A percentile compares a stretch with the other conserved stretches of the same genome.
These are phyloP conservation scores for Termitomyces sp. DNA, from an alignment of 768 basidiomycete species.

Conservation along the genomic window DNA sequence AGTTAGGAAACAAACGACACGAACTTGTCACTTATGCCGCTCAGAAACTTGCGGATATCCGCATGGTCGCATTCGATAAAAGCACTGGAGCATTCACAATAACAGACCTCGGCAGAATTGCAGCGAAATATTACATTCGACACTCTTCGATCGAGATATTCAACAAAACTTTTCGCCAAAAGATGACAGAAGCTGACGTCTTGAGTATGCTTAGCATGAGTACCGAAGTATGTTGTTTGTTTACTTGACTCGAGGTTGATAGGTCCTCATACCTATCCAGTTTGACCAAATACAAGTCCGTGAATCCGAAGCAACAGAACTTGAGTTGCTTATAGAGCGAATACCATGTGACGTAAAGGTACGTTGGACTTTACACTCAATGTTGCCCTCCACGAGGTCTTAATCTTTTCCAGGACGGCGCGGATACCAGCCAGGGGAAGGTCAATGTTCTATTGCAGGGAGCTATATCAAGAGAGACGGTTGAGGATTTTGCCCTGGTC, in stretches of 20 bases:
- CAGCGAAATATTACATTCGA: slow-evolving; percentile 94
- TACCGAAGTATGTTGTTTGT: slow-evolving; percentile 62
- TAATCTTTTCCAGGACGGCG: slow-evolving; percentile 43
- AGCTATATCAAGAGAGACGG: slow-evolving; percentile 71
- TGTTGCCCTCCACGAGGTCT: background rate
- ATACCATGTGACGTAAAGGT: slow-evolving; percentile 83
- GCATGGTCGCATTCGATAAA: slow-evolving; percentile 80
- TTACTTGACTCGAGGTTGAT: background rate
- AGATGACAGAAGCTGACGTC: slow-evolving; percentile 92
- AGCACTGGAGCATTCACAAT: slow-evolving; percentile 54
- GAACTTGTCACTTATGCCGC: slow-evolving; percentile 67
- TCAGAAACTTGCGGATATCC: slow-evolving; percentile 53
- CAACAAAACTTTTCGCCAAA: slow-evolving; percentile 67
- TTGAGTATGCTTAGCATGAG: slow-evolving; percentile 83
- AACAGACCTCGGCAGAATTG: slow-evolving; percentile 93
- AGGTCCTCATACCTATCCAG: slow-evolving; percentile 30
- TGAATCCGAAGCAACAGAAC: slow-evolving; percentile 83
- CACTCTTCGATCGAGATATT: slow-evolving; percentile 84
- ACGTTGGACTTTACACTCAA: slow-evolving; percentile 2
- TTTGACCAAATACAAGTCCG: slow-evolving; percentile 94
- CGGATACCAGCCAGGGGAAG: slow-evolving; percentile 59
- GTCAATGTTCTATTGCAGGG: slow-evolving; percentile 94
- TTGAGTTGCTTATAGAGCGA: slow-evolving; percentile 60
- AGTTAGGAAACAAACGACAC: slow-evolving; percentile 62
- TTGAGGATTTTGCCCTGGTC: slow-evolving; percentile 94